Percentiles rank a stretch among this genome's conserved stretches.
Evolutionary conservation across 768 basidiomycete genomes (phyloP).

Genomic region (Tylopilus subfusipes): DNA sequence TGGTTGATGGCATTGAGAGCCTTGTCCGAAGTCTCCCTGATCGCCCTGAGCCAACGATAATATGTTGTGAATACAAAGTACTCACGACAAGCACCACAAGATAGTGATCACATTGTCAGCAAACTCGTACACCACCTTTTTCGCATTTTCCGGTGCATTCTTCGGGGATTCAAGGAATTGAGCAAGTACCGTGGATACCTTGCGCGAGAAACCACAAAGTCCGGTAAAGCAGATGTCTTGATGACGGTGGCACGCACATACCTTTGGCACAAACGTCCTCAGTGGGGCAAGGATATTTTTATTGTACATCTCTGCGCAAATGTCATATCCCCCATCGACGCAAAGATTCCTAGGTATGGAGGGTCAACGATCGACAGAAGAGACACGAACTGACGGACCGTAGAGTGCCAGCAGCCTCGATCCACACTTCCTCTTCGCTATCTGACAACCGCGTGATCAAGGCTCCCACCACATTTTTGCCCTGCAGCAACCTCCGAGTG

Average conservation of each 20-base stretch:
- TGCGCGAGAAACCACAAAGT: background rate
- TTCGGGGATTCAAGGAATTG: conserved; percentile 61
- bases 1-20: conserved; percentile 75
- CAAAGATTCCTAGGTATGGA: conserved; percentile 71
- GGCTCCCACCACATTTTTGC: conserved; percentile 84
- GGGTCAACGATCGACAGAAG: conserved; percentile 6
- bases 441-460: conserved; percentile 87
- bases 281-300: conserved; percentile 84
- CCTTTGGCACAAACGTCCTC: conserved; percentile 75
- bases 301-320: conserved; percentile 96
- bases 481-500: conserved; percentile 83
- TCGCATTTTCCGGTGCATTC: conserved; percentile 62
- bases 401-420: conserved; percentile 85
- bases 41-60: conserved; percentile 21
- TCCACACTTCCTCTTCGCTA: conserved; percentile 83
- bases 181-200: conserved; percentile 75
- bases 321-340: conserved; percentile 92
- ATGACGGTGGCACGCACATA: conserved; percentile 25
- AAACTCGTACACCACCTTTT: conserved; percentile 79
- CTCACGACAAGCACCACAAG: conserved; percentile 93
- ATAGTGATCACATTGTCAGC: conserved; percentile 92
- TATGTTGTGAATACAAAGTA: conserved; percentile 18
- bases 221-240: background rate
- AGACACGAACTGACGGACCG: conserved; percentile 47
- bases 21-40: conserved; percentile 89